These are phyloP conservation scores for Entomortierella parvispora DNA, from an alignment of 192 early-diverging fungal genomes.

Conservation along the genomic window DNA sequence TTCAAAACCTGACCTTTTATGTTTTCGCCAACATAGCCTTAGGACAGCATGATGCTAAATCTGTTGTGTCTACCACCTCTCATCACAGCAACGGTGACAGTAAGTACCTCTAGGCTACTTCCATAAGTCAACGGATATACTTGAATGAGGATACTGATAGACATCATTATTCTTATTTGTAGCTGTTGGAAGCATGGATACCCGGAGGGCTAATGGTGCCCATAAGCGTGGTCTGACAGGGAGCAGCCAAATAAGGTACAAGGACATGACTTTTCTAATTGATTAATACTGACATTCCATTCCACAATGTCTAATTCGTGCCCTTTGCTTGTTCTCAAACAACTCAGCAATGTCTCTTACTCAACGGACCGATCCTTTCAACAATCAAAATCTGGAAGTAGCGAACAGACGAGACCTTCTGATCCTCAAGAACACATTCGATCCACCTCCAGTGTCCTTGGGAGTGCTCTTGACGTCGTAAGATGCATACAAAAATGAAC, in stretches of 20 bases:
- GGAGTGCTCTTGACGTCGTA: constrained; percentile 38
- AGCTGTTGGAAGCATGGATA: constrained; percentile 24
- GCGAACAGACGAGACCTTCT: background rate
- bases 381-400: constrained; percentile 33
- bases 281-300: too few relatives aligned
- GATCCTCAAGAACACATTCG: constrained; percentile 29
- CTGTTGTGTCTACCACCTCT: constrained; percentile 10
- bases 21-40: too few relatives aligned
- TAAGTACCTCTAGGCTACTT: background rate
- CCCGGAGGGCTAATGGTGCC: constrained; percentile 20
- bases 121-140: background rate
- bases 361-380: constrained; percentile 36
- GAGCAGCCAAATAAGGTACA: constrained; percentile 21
- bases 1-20: background rate
- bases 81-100: constrained; percentile 39
- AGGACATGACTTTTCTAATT: too few relatives aligned
- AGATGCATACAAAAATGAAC: background rate
- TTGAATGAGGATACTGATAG: background rate
- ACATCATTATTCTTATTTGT: background rate
- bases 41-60: constrained; percentile 14
- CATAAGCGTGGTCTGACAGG: constrained; percentile 33
- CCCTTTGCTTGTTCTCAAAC: constrained; percentile 1
- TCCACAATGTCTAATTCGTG: too few relatives aligned
- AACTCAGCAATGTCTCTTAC: constrained; percentile 40
- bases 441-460: constrained; percentile 29